A percentile compares a stretch with the other conserved stretches of the same genome.
These are phyloP conservation scores for Phlyctochytrium planicorne DNA, from an alignment of 192 early-diverging fungal genomes.

Conservation along the genomic window DNA sequence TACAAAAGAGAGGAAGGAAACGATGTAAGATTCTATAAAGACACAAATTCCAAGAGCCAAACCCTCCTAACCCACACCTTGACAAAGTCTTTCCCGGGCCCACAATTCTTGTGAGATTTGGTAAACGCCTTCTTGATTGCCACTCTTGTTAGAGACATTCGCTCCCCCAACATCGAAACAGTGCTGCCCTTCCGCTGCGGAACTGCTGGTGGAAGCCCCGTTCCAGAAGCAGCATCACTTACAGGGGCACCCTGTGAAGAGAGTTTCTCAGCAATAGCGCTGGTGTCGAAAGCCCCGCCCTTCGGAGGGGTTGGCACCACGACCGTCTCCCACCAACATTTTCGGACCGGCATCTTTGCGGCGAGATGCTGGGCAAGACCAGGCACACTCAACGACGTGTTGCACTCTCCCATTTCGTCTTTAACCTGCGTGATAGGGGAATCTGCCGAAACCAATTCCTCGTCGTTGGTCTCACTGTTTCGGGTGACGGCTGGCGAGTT, in stretches of 20 bases:
- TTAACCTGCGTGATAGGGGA: neutral
- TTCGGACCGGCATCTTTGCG: slow-evolving; percentile 3
- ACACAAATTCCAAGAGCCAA: slow-evolving; percentile 3
- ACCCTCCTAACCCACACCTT: slow-evolving; percentile 11
- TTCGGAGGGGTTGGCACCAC: neutral
- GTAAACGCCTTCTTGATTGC: neutral
- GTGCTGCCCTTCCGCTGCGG: neutral
- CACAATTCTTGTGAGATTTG: neutral
- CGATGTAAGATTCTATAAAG: no score
- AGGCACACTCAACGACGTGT: neutral
- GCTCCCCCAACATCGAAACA: neutral
- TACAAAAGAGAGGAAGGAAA: no score
- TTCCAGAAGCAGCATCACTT: neutral
- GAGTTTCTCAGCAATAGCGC: neutral
- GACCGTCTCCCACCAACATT: slow-evolving; percentile 6
- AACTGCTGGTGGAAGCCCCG: neutral
- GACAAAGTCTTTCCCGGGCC: neutral
- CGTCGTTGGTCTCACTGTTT: neutral
- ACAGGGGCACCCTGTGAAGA: neutral
- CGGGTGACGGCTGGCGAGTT: neutral
- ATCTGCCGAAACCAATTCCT: neutral
- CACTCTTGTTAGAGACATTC: neutral
- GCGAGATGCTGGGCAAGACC: neutral
- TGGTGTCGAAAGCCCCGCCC: neutral
- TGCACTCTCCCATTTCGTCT: neutral